A percentile compares a stretch with the other conserved stretches of the same genome.
Evolutionary conservation across 176 grass and related monocot species (phyloP).

Genomic region (Rhynchospora tenuis): DNA sequence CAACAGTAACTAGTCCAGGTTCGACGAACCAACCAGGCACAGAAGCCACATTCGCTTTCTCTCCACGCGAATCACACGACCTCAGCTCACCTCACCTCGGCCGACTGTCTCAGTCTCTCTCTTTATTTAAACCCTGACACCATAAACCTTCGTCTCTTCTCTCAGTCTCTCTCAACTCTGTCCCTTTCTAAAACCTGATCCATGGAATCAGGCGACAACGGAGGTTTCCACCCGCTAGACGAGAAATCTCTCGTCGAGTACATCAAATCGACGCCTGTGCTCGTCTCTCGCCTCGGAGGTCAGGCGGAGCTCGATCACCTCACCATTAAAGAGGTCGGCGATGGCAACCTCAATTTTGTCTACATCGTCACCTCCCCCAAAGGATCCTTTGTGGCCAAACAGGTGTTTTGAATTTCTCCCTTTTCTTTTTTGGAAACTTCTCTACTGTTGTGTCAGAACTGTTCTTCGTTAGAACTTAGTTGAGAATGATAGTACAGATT

Average conservation of each 20-base stretch:
- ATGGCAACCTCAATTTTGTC: constrained; percentile 99
- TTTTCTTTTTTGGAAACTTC: not conserved
- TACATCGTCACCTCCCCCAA: constrained; percentile 61
- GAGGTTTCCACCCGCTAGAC: constrained; percentile 55
- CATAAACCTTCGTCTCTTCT: not conserved
- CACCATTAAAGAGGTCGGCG: constrained; percentile 75
- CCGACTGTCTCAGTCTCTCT: not conserved
- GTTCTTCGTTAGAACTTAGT: not conserved
- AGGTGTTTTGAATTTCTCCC: constrained; percentile 25
- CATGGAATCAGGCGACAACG: constrained; percentile 23
- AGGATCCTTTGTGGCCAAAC: constrained; percentile 85
- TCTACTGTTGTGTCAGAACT: not conserved
- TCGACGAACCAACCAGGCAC: constrained; percentile 15
- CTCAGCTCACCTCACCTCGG: no score
- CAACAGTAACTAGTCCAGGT: constrained; percentile 39
- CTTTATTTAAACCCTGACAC: not conserved
- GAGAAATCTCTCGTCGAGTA: constrained; percentile 66
- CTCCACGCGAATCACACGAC: constrained; percentile 5
- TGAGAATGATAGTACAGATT: not conserved
- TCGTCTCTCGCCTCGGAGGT: constrained; percentile 46
- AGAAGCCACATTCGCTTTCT: not conserved
- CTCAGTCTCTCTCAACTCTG: not conserved
- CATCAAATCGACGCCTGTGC: constrained; percentile 64
- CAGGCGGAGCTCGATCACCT: constrained; percentile 31
- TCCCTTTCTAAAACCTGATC: not conserved